phyloP scores from a whole-genome alignment of 352 stramenopile species.

The Globisporangium barbulae region DNA sequence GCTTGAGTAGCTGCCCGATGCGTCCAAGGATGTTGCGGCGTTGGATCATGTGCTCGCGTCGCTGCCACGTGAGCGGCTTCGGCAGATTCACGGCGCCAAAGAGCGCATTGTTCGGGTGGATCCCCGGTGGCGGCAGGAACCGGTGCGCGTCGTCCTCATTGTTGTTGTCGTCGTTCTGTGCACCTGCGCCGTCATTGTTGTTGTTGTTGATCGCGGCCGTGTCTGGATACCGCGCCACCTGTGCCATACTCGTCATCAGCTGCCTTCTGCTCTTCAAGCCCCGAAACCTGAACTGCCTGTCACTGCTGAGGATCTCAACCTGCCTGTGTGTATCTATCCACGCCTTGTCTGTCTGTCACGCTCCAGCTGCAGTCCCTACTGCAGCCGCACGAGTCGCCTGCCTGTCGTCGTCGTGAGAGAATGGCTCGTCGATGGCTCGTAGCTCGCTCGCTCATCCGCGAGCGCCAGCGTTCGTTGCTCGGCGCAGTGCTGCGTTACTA shows the following conservation, averaged over 20 bases:
- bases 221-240: conserved; percentile 14
- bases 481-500: too few species aligned
- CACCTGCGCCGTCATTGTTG: background rate
- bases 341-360: background rate
- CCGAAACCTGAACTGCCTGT: too few species aligned
- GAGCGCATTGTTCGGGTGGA: conserved; percentile 74
- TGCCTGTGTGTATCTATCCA: background rate
- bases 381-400: background rate
- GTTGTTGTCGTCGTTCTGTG: background rate
- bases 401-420: background rate
- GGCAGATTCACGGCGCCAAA: conserved; percentile 65
- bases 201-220: background rate
- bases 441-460: too few species aligned
- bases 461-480: too few species aligned
- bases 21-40: conserved; percentile 63
- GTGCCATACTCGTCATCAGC: conserved; percentile 13
- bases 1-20: conserved; percentile 59
- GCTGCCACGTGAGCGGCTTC: conserved; percentile 81
- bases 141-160: conserved; percentile 10
- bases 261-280: background rate
- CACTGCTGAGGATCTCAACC: background rate
- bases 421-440: too few species aligned
- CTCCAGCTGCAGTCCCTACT: too few species aligned
- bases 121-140: conserved; percentile 51
- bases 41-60: conserved; percentile 62